phyloP scores from a whole-genome alignment of 176 grass and related monocot genomes.

The Cymbopogon citratus region DNA sequence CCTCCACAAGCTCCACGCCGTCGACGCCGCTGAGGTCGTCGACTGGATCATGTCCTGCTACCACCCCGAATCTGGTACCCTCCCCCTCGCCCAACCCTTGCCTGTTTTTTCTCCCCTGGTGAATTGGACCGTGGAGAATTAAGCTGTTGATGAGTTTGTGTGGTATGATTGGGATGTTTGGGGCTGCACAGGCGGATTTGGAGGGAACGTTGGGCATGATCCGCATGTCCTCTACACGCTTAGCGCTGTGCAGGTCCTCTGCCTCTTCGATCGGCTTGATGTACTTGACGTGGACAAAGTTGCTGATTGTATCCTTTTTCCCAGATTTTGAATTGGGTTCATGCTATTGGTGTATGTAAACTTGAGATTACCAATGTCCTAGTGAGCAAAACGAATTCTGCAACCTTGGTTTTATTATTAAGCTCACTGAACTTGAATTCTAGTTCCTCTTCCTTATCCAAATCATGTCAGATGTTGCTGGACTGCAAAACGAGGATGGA shows the following conservation, averaged over 20 bases:
- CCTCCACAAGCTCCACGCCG: too few species aligned
- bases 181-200: conserved; percentile 65
- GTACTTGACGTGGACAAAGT: conserved; percentile 68
- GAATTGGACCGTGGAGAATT: not conserved
- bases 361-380: not conserved
- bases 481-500: conserved; percentile 84
- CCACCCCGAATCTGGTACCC: conserved; percentile 59
- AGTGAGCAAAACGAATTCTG: not conserved
- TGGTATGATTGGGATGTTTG: not conserved
- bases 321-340: not conserved
- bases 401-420: not conserved
- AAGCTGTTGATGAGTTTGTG: not conserved
- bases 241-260: conserved; percentile 78
- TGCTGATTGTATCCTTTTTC: conserved; percentile 77
- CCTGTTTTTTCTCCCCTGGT: not conserved
- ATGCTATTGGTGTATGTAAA: not conserved
- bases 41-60: not conserved
- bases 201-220: conserved; percentile 84
- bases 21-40: too few species aligned
- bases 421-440: not conserved
- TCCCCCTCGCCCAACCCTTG: not conserved
- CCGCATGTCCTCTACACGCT: conserved; percentile 71
- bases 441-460: conserved; percentile 41
- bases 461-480: conserved; percentile 50
- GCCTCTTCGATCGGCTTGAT: conserved; percentile 67